These are phyloP conservation scores for Cucurbitaria berberidis DNA, from an alignment of 2,329 filamentous ascomycete genomes.

Conservation along the genomic window DNA sequence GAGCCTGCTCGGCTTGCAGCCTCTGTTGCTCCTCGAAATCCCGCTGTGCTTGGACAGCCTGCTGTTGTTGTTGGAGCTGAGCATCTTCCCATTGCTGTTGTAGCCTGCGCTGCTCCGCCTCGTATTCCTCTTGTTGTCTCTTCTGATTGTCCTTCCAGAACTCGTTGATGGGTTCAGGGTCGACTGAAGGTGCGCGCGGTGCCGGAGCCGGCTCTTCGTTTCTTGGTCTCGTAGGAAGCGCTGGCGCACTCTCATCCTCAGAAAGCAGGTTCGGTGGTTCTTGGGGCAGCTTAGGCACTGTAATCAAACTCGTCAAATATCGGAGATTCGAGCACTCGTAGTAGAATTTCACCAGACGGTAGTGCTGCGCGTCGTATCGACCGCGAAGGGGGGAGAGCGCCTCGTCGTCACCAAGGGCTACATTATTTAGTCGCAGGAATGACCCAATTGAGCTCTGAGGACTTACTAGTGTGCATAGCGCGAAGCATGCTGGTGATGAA, in stretches of 20 bases:
- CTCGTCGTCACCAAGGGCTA: constrained; percentile 90
- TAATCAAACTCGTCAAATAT: constrained; percentile 95
- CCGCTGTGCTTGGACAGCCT: constrained; percentile 81
- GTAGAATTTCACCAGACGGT: constrained; percentile 96
- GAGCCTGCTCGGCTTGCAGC: constrained; percentile 84
- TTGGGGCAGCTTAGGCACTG: constrained; percentile 92
- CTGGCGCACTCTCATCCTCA: constrained; percentile 80
- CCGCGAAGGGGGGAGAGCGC: constrained; percentile 85
- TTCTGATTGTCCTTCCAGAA: constrained; percentile 97
- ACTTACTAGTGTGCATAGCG: constrained; percentile 92
- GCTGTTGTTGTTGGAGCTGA: constrained; percentile 79
- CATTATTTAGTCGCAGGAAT: constrained; percentile 14
- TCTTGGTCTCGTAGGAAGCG: constrained; percentile 76
- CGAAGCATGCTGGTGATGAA: constrained; percentile 99
- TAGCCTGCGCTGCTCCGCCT: constrained; percentile 87
- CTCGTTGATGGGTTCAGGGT: constrained; percentile 93
- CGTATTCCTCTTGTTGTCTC: constrained; percentile 91
- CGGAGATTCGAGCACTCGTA: constrained; percentile 98
- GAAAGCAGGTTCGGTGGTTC: constrained; percentile 88
- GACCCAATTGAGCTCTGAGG: neutral
- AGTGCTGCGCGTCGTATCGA: constrained; percentile 94
- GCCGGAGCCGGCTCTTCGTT: constrained; percentile 67
- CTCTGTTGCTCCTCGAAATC: constrained; percentile 98
- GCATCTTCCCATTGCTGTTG: constrained; percentile 86
- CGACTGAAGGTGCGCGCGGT: constrained; percentile 70